Conservation (phyloP, 2,329 filamentous ascomycete genomes). For the Aplosporella prunicola region DNA sequence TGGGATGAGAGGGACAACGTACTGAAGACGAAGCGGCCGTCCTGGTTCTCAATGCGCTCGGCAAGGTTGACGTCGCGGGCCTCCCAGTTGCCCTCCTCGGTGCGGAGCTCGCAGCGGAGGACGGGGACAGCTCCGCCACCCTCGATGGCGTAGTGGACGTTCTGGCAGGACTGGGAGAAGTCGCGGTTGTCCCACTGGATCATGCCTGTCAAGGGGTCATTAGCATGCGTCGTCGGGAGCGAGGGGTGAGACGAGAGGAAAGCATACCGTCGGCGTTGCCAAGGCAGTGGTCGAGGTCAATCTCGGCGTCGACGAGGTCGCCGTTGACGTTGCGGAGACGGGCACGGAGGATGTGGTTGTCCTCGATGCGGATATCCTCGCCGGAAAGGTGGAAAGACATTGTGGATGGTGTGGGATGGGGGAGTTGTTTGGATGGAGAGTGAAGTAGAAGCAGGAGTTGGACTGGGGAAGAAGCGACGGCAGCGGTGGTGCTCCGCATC, state of each 20-base stretch:
- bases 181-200: conserved; percentile 13
- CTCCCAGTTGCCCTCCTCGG: conserved; percentile 33
- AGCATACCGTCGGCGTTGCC: conserved; percentile 44
- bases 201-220: conserved; percentile 4
- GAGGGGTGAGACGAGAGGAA: conserved; percentile 12
- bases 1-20: conserved; percentile 11
- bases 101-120: conserved; percentile 42
- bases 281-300: conserved; percentile 43
- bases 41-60: conserved; percentile 45
- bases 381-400: conserved; percentile 46
- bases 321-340: conserved; percentile 34
- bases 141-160: conserved; percentile 42
- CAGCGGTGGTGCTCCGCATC: too few relatives aligned
- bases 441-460: too few relatives aligned
- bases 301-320: conserved; percentile 34
- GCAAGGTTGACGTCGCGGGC: conserved; percentile 45
- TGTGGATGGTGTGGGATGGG: conserved; percentile 6
- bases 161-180: conserved; percentile 40
- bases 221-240: conserved; percentile 22
- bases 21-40: conserved; percentile 38
- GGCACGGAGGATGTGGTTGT: conserved; percentile 41
- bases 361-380: conserved; percentile 39
- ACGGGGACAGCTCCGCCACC: conserved; percentile 42
- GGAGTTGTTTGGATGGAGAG: conserved; percentile 1
- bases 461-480: too few relatives aligned